Evolutionary conservation across 2,329 filamentous ascomycete genomes (phyloP).

Genomic region (Fusarium albosuccineum): DNA sequence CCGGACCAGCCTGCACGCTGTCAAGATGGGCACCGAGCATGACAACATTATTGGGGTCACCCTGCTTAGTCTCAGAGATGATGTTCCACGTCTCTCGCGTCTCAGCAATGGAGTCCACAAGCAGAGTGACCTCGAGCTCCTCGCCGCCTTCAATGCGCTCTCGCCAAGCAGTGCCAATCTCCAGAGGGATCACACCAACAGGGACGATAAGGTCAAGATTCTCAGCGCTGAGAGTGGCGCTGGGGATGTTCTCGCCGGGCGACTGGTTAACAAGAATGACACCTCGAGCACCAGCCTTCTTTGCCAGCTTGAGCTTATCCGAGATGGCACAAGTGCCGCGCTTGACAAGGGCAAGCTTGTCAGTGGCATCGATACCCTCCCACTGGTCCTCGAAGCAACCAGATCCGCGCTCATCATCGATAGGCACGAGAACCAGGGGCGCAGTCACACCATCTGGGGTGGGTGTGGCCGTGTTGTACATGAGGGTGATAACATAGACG

Average conservation of each 20-base stretch:
- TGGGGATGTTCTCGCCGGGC: conserved; percentile 65
- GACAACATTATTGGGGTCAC: conserved; percentile 54
- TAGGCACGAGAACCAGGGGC: conserved; percentile 49
- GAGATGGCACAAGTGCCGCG: conserved; percentile 60
- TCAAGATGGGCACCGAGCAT: conserved; percentile 58
- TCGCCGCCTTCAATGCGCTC: conserved; percentile 48
- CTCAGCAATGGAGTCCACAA: conserved; percentile 54
- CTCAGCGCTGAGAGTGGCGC: conserved; percentile 68
- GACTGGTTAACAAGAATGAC: conserved; percentile 73
- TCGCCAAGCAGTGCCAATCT: conserved; percentile 52
- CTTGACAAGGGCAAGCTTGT: conserved; percentile 58
- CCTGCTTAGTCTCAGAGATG: conserved; percentile 56
- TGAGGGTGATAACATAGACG: conserved; percentile 58
- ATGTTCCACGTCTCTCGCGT: conserved; percentile 55
- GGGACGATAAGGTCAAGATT: conserved; percentile 52
- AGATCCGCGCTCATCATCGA: conserved; percentile 50
- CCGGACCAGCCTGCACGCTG: conserved; percentile 54
- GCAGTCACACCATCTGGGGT: conserved; percentile 51
- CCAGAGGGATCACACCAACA: conserved; percentile 51
- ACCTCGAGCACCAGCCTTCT: conserved; percentile 52
- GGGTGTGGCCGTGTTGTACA: conserved; percentile 56
- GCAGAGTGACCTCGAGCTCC: conserved; percentile 49
- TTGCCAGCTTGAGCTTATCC: conserved; percentile 56
- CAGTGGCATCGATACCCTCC: conserved; percentile 54
- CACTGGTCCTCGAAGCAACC: conserved; percentile 57